phyloP scores from a whole-genome alignment of 2,329 filamentous ascomycete genomes.

The Ceratocystis albifundus region DNA sequence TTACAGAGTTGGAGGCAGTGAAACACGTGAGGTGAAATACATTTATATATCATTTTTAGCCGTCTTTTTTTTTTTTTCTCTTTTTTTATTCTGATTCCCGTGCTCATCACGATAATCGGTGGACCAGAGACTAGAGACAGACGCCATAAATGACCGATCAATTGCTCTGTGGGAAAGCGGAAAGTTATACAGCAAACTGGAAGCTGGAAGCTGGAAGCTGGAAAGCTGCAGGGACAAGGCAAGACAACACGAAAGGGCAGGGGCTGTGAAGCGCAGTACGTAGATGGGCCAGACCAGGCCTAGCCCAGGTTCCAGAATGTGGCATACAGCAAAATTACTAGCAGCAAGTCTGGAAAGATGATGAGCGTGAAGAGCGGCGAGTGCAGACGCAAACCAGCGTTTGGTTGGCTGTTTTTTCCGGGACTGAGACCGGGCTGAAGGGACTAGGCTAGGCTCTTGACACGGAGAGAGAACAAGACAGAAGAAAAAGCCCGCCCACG shows the following conservation, averaged over 20 bases:
- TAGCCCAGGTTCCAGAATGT: constrained; percentile 10
- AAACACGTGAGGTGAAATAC: no score
- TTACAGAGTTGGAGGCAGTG: neutral
- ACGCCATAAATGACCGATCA: no score
- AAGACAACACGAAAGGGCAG: neutral
- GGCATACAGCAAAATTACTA: neutral
- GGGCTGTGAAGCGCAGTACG: neutral
- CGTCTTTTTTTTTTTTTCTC: no score
- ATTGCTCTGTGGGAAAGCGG: no score
- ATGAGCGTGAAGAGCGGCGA: neutral
- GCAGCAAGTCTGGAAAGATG: neutral
- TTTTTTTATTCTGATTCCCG: no score
- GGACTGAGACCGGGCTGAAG: no score
- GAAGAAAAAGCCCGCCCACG: neutral
- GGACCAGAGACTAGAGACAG: no score
- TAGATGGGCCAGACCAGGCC: constrained; percentile 2
- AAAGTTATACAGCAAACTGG: no score
- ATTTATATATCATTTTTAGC: no score
- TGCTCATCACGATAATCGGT: no score
- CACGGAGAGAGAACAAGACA: neutral
- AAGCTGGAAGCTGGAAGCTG: neutral
- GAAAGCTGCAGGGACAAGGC: constrained; percentile 8
- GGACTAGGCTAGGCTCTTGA: no score
- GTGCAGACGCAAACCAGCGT: neutral
- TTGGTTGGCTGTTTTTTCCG: neutral